These are phyloP conservation scores for Diphasiastrum complanatum DNA, from an alignment of 83 land plant genomes.

Conservation along the genomic window DNA sequence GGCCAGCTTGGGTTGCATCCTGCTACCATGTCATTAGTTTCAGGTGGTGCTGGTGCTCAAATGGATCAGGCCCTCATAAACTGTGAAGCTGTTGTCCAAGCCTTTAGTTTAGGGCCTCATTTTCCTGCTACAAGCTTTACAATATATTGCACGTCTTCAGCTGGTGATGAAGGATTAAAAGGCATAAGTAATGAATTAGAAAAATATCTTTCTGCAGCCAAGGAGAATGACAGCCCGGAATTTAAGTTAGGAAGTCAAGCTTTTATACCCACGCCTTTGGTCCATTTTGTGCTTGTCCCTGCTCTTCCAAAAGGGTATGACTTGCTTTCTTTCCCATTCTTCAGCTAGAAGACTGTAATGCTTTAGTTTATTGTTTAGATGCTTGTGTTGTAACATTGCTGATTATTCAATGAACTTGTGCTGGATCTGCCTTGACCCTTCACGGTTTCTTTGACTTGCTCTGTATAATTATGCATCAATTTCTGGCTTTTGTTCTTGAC, in stretches of 20 bases:
- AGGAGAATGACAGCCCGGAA: background rate
- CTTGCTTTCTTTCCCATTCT: no score
- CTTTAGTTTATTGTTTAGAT: no score
- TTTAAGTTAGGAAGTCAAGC: background rate
- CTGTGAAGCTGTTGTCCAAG: slow-evolving; percentile 78
- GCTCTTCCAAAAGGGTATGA: slow-evolving; percentile 78
- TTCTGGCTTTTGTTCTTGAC: background rate
- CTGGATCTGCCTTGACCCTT: no score
- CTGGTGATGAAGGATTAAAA: slow-evolving; percentile 29
- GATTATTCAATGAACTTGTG: no score
- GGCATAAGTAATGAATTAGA: slow-evolving; percentile 35
- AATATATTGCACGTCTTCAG: slow-evolving; percentile 52
- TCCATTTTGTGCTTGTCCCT: slow-evolving; percentile 56
- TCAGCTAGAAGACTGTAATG: no score
- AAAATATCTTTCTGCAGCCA: slow-evolving; percentile 18
- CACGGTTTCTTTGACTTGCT: no score
- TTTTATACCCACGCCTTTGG: slow-evolving; percentile 20
- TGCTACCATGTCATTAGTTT: slow-evolving; percentile 73
- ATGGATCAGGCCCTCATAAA: slow-evolving; percentile 62
- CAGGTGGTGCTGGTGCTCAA: slow-evolving; percentile 56
- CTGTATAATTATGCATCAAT: no score
- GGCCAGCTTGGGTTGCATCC: slow-evolving; percentile 98
- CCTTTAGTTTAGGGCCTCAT: slow-evolving; percentile 43
- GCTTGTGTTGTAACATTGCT: no score
- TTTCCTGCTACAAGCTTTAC: slow-evolving; percentile 44